Base-by-base conservation (phyloP, 2,329 filamentous ascomycete genomes). In the Grosmannia serpens region DNA sequence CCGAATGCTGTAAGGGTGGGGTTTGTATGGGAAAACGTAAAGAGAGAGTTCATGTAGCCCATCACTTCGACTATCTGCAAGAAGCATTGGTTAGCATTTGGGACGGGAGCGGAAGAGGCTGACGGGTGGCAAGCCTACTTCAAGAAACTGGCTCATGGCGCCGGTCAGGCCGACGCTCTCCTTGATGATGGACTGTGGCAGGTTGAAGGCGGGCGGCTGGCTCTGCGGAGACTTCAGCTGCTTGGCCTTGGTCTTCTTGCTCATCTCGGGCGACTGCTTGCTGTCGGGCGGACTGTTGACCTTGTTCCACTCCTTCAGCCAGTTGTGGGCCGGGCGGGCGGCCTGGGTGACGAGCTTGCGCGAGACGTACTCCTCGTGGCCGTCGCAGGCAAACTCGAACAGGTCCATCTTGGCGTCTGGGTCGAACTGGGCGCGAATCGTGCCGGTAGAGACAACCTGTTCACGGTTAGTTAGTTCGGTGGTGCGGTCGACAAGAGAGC, bases 301-400 rank as follows among this genome's bases (percentile, higher is more conserved):
- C 65, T 74, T 80, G 61, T 77, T 75, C 83, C 83, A 86, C 27
- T 86, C 83, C 71, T 86, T 86, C 64, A 80, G 74, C 83, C 83
- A 86, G 62, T 78, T 76, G 63, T 86, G 83, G 29, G 79, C 74
- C 2, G 83, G 83, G 64, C 80, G 79, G 17, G 83, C 82, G 8
- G 81, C 80, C 51, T 84, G 75, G 46, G 86, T 79, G 10, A 84
- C 80, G 63, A 78, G 77, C 61, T 77, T 82, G 57, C 89, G 83
- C 26, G 91, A 86, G 52, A 97, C 76, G 66, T 87, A 96, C 71
- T 97, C 91, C 64, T 91, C 88, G 66, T 95, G 87, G 55, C 78
- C 80, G 41, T 77, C 81, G 1, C 88, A 89, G 53, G 85, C 78
- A 64, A 97, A 91, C 66, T 96, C 89, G 54, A 97, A 80, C 61